phyloP scores from a whole-genome alignment of 1,139 yeast genomes.

The Hyphopichia burtonii region DNA sequence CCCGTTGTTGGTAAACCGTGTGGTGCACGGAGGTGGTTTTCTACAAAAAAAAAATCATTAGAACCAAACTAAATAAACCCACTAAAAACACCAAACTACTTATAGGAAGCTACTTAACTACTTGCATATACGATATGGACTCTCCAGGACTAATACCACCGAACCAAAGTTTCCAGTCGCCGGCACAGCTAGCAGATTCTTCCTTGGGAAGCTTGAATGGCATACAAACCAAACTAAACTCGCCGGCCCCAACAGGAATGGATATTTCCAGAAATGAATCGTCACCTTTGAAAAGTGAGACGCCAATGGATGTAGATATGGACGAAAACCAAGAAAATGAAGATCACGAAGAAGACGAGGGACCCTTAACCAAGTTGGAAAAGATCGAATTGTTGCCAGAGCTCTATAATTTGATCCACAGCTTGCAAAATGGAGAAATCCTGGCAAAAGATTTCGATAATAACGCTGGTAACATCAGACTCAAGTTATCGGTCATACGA shows the following conservation, averaged over 20 bases:
- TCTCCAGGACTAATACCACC: neutral
- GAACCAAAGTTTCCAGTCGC: neutral
- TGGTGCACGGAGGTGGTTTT: neutral
- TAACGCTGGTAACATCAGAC: slow-evolving; percentile 41
- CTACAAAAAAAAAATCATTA: neutral
- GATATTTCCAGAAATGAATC: slow-evolving; percentile 3
- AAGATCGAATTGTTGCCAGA: slow-evolving; percentile 40
- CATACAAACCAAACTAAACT: neutral
- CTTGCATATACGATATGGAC: neutral
- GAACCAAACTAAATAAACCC: neutral
- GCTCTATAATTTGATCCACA: slow-evolving; percentile 34
- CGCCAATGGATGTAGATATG: slow-evolving; percentile 2
- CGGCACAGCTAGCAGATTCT: neutral
- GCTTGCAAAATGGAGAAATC: slow-evolving; percentile 32
- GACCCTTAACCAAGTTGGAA: slow-evolving; percentile 27
- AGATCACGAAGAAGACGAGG: slow-evolving; percentile 14
- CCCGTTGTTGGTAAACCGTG: neutral
- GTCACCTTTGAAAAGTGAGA: neutral
- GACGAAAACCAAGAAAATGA: slow-evolving; percentile 4
- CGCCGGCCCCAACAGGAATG: neutral
- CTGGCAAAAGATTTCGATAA: slow-evolving; percentile 48
- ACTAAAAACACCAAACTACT: no score
- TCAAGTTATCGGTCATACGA: slow-evolving; percentile 32
- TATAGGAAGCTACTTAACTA: no score
- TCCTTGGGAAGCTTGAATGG: neutral